Conservation (phyloP, 768 basidiomycete genomes). For the Leccinum olivaceopallidum region DNA sequence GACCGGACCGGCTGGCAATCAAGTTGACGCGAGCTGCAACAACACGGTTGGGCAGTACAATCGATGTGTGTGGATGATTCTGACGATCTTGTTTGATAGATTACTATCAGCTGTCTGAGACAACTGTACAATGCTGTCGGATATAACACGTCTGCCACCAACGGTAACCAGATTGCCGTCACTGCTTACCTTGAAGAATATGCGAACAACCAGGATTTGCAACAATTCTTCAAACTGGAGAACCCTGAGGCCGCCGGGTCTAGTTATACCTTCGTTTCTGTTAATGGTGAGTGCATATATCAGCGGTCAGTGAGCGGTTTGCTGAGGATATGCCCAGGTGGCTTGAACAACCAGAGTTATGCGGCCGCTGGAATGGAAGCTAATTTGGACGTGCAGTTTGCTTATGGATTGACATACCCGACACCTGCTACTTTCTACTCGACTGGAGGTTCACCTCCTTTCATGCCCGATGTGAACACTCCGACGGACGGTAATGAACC, state of each 20-base stretch:
- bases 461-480: slow-evolving; percentile 45
- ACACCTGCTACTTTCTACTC: slow-evolving; percentile 60
- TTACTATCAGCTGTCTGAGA: slow-evolving; percentile 54
- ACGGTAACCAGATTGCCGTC: slow-evolving; percentile 51
- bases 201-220: slow-evolving; percentile 52
- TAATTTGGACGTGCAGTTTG: slow-evolving; percentile 67
- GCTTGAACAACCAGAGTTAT: slow-evolving; percentile 55
- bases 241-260: slow-evolving; percentile 49
- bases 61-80: not conserved
- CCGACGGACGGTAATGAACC: slow-evolving; percentile 50
- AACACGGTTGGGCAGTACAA: slow-evolving; percentile 20
- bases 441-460: slow-evolving; percentile 63
- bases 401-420: slow-evolving; percentile 62
- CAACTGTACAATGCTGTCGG: slow-evolving; percentile 56
- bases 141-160: slow-evolving; percentile 42
- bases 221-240: slow-evolving; percentile 50
- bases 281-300: not conserved
- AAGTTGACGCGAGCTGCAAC: slow-evolving; percentile 51
- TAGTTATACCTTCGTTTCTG: slow-evolving; percentile 47
- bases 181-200: slow-evolving; percentile 57
- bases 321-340: slow-evolving; percentile 43
- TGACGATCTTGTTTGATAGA: slow-evolving; percentile 16
- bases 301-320: not conserved
- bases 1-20: slow-evolving; percentile 35
- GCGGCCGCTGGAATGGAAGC: slow-evolving; percentile 61